phyloP scores from a whole-genome alignment of 805 yeast species.

The Zygoascus flipseniorum region DNA sequence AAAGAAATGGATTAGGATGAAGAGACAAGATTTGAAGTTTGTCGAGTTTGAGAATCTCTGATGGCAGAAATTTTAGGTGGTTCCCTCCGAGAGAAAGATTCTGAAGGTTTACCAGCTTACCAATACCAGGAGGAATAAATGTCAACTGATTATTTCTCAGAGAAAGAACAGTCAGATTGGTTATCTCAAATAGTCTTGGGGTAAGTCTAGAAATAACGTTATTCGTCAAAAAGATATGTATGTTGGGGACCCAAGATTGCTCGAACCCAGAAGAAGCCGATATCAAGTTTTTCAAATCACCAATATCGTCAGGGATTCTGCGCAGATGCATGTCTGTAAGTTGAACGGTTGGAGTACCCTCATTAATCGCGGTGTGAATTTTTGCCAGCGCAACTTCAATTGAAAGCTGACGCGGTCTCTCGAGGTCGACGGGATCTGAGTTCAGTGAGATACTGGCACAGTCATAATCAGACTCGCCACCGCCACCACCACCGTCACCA shows the following conservation, averaged over 20 bases:
- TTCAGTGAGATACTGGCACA: not conserved
- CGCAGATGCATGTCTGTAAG: slow-evolving; percentile 20
- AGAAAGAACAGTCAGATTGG: slow-evolving; percentile 27
- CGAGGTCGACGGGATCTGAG: not conserved
- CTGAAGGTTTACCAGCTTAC: slow-evolving; percentile 22
- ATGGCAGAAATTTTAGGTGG: slow-evolving; percentile 26
- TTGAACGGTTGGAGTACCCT: slow-evolving; percentile 11
- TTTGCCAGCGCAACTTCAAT: slow-evolving; percentile 1
- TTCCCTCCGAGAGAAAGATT: slow-evolving; percentile 31
- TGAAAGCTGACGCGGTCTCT: not conserved
- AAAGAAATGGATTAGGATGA: slow-evolving; percentile 29
- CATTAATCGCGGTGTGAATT: slow-evolving; percentile 13
- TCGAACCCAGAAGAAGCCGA: not conserved
- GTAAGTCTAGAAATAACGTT: slow-evolving; percentile 25
- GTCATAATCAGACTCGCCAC: not conserved
- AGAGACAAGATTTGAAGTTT: slow-evolving; percentile 24
- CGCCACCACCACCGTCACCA: not conserved
- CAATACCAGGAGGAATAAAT: slow-evolving; percentile 27
- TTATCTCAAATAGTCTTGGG: slow-evolving; percentile 25
- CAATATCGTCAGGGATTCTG: slow-evolving; percentile 28
- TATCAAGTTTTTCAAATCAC: slow-evolving; percentile 27
- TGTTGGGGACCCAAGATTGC: slow-evolving; percentile 18
- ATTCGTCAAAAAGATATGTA: slow-evolving; percentile 24
- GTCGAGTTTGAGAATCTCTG: slow-evolving; percentile 26
- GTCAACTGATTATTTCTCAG: slow-evolving; percentile 28